Conservation (phyloP, 2,329 filamentous ascomycete genomes). For the Fusarium sp. region DNA sequence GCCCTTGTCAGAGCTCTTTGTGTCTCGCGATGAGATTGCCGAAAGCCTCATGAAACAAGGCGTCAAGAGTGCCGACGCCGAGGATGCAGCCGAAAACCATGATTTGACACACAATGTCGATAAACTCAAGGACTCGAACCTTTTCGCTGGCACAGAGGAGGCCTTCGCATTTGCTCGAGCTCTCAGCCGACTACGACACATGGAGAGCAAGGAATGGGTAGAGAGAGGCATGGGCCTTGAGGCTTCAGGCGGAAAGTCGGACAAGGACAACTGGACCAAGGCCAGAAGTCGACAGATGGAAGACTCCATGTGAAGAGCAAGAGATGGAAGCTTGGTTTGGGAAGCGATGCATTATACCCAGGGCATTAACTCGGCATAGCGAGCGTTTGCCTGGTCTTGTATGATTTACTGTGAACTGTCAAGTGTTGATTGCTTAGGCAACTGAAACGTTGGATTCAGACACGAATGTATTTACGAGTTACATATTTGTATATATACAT, state of each 20-base stretch:
- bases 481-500: slow-evolving; percentile 5
- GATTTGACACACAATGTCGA: slow-evolving; percentile 87
- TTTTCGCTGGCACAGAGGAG: slow-evolving; percentile 96
- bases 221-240: slow-evolving; percentile 81
- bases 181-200: slow-evolving; percentile 85
- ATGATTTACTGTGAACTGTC: slow-evolving; percentile 34
- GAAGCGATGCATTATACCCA: slow-evolving; percentile 47
- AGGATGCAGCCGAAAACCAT: slow-evolving; percentile 80
- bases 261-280: slow-evolving; percentile 74
- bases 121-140: slow-evolving; percentile 83
- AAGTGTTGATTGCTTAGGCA: slow-evolving; percentile 29
- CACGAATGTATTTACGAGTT: slow-evolving; percentile 17
- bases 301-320: slow-evolving; percentile 67
- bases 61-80: slow-evolving; percentile 54
- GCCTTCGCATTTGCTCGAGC: slow-evolving; percentile 95
- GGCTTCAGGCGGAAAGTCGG: slow-evolving; percentile 71
- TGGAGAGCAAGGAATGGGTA: slow-evolving; percentile 96
- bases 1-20: slow-evolving; percentile 86
- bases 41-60: slow-evolving; percentile 65
- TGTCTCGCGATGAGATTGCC: slow-evolving; percentile 77
- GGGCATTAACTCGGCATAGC: slow-evolving; percentile 44
- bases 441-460: slow-evolving; percentile 15
- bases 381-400: slow-evolving; percentile 47
- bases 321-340: slow-evolving; percentile 12
- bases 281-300: slow-evolving; percentile 75